phyloP scores from a whole-genome alignment of 2,329 filamentous ascomycete species.

The Hymenoscyphus occultus region DNA sequence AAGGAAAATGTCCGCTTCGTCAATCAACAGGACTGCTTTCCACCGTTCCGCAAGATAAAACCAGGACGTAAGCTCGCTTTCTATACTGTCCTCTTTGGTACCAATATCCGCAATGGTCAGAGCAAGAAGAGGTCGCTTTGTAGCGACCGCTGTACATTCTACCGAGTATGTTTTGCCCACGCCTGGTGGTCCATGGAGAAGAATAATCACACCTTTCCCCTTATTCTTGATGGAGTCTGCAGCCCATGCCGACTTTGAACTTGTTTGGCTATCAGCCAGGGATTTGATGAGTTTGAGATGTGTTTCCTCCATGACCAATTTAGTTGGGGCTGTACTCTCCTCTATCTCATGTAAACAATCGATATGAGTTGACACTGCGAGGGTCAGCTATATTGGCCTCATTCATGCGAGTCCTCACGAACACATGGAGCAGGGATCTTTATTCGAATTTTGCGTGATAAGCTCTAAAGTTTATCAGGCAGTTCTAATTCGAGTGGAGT shows the following conservation, averaged over 20 bases:
- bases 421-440: too few species aligned
- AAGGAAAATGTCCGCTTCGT: constrained; percentile 51
- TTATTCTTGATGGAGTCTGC: constrained; percentile 11
- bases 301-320: background rate
- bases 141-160: constrained; percentile 24
- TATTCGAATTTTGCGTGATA: too few species aligned
- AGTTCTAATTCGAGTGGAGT: background rate
- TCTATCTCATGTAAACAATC: background rate
- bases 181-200: constrained; percentile 14
- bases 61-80: constrained; percentile 43
- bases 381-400: background rate
- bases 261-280: background rate
- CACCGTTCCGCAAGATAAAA: constrained; percentile 36
- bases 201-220: constrained; percentile 13
- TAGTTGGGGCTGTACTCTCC: background rate
- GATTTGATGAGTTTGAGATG: background rate
- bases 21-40: constrained; percentile 49
- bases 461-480: too few species aligned
- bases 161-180: constrained; percentile 27
- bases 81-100: constrained; percentile 42
- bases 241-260: background rate
- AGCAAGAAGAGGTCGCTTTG: constrained; percentile 22
- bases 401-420: background rate
- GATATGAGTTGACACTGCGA: background rate
- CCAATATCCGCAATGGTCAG: constrained; percentile 48